phyloP scores from a whole-genome alignment of 106 monocot species.

The Amphibolis antarctica region DNA sequence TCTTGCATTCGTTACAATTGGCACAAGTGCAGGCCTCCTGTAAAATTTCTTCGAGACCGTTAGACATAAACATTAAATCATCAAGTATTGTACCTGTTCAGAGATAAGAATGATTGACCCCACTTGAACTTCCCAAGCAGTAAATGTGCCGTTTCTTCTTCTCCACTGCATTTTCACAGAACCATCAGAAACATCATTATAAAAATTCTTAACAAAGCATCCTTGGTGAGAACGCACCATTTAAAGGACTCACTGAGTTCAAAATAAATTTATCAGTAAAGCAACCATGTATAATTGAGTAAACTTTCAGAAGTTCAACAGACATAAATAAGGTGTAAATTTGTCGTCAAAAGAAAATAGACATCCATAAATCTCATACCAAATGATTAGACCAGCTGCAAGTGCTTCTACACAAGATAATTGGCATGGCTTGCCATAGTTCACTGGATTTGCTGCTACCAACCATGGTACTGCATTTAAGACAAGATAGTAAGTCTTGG shows the following conservation, averaged over 20 bases:
- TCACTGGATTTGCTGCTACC: slow-evolving; percentile 97
- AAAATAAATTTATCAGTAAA: too few species aligned
- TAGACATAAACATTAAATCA: neutral
- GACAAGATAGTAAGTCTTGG: neutral
- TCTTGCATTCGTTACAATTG: too few species aligned
- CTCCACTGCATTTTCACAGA: slow-evolving; percentile 44
- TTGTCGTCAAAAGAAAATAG: neutral
- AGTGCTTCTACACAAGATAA: slow-evolving; percentile 99
- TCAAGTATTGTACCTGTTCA: slow-evolving; percentile 55
- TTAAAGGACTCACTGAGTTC: too few species aligned
- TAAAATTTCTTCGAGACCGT: too few species aligned
- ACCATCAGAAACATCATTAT: neutral
- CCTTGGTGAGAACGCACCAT: too few species aligned
- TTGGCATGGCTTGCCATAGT: slow-evolving; percentile 90
- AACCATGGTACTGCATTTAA: slow-evolving; percentile 86
- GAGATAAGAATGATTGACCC: slow-evolving; percentile 90
- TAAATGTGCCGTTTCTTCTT: slow-evolving; percentile 56
- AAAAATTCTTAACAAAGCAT: too few species aligned
- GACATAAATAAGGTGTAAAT: too few species aligned
- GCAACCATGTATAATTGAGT: too few species aligned
- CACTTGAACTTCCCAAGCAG: slow-evolving; percentile 88
- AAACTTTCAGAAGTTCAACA: too few species aligned
- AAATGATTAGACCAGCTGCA: slow-evolving; percentile 85
- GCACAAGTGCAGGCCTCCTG: too few species aligned
- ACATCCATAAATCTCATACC: slow-evolving; percentile 29